Base-by-base conservation (phyloP, 345 rosid genomes). In the Cardamine occulta region DNA sequence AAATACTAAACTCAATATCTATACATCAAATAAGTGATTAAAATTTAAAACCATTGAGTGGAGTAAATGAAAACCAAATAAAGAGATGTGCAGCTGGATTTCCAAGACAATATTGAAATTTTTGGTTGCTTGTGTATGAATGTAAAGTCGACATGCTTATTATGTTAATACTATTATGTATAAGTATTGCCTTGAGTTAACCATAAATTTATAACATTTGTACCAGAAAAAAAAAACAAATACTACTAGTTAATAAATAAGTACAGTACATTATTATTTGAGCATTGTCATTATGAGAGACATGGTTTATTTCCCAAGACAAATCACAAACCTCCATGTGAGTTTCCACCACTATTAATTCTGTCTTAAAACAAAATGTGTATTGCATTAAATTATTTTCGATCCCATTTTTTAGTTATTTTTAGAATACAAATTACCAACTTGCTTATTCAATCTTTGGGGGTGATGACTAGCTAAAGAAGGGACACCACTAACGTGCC, bases 251-350 rank as follows among this genome's bases (percentile, higher is more conserved):
- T 71, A 63, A 26, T 5, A 61, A 40, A 24, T 21, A 21, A 21
- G 23, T 15, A 28, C 44, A 21, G 23, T 15, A 28, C 44, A 70
- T 61, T 52, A 63, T 53, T 34, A 23, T 21, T n/a, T 45, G 56
- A 70, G 56, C 56, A 71, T 23, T 78, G 74, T 72, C 77, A 52
- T 72, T 49, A 78, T 53, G 81, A 73, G 74, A 66, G 81, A 72
- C 74, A 51, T 59, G 74, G 81, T 60, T 72, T 77, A 63, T 39
- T 77, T 78, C 73, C 81, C 81, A 66, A 79, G 78, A 73, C 78
- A 79, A 72, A 52, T 64, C 68, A 65, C 77, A 78, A 78, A 78
- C 68, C 78, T 73, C 74, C 81, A 79, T 67, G 81, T 79, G 81
- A 79, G 64, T 79, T 73, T 73, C 78, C 78, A 73, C 78, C 74